Evolutionary conservation across 495 filamentous ascomycete genomes (phyloP), one percentile per base, ranked within the genome.

Genomic region (Mytilinidion resinicola): DNA sequence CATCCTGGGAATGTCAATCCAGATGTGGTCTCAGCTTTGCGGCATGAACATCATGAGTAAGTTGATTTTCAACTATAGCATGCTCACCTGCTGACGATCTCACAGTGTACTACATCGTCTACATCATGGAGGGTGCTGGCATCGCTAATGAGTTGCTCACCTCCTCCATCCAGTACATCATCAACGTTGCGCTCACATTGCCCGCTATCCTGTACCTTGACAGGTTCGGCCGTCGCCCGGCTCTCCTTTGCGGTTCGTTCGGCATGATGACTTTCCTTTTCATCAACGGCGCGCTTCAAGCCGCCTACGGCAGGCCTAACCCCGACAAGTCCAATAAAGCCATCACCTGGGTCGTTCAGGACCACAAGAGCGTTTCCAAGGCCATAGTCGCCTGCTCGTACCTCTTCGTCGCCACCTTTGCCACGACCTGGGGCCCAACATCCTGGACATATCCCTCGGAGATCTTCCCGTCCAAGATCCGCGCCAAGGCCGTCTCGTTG

Each of bases 81-180:
- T 6, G 25, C 25, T 30, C 46, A 39, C 73, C 71, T 67, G 63
- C 61, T 63, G 66, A 33, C 62, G 66, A 53, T 8, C 51, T 57
- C 37, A n/a, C 55, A 55, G 79, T 81, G 78, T 84, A 85, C 73
- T 90, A 87, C 65, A 86, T 87, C 51, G 81, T 83, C 19, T 85
- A 90, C 67, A 86, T 90, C 68, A 87, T 91, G 82, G 76, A 82
- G 68, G 67, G 76, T 37, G 82, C 84, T 7, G 79, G 81, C 53
- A 81, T 86, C 43, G 76, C 77, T 30, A 80, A 84, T 9, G 81
- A 84, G 3, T 78, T 90, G 9, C 75, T 87, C 30, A 85, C 85
- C 1, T 80, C 88, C 3, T 85, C 84, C 0, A 85, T 91, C 51
- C 87, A 90, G 62, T 91, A 90, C 68, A 81, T 90, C 51, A 83